These are phyloP conservation scores for Amanita rubescens DNA, from an alignment of 768 basidiomycete species.

Conservation along the genomic window DNA sequence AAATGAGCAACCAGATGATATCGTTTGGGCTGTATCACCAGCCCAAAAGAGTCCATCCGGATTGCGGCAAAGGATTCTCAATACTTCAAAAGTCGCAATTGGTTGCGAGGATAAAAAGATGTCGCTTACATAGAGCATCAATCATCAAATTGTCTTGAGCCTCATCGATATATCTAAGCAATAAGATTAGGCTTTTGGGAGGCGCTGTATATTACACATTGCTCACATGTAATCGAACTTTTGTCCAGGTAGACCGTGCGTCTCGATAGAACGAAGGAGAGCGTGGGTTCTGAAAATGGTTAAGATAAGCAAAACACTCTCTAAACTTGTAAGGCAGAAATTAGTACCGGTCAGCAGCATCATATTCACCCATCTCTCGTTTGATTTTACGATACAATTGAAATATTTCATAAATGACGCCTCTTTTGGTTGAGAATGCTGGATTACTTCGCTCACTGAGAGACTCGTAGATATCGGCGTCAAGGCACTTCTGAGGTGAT, in stretches of 20 bases:
- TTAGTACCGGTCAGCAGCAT: conserved; percentile 52
- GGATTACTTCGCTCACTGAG: conserved; percentile 47
- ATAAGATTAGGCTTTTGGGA: not conserved
- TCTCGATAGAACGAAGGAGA: conserved; percentile 31
- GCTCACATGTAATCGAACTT: conserved; percentile 52
- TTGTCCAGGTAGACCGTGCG: conserved; percentile 27
- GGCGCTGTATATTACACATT: not conserved
- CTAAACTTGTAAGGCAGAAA: not conserved
- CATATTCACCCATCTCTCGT: conserved; percentile 32
- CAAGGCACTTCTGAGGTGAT: conserved; percentile 30
- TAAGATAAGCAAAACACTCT: not conserved
- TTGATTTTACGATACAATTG: conserved; percentile 42
- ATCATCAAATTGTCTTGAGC: conserved; percentile 67
- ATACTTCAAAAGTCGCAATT: conserved; percentile 31
- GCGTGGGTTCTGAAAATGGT: conserved; percentile 38
- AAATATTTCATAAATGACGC: conserved; percentile 46
- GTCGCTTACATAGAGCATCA: conserved; percentile 44
- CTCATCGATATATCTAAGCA: conserved; percentile 60
- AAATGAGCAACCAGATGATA: conserved; percentile 66
- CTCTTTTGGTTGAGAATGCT: conserved; percentile 45
- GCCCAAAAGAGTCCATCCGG: conserved; percentile 70
- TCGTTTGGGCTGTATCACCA: conserved; percentile 76
- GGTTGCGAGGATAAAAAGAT: too few relatives aligned
- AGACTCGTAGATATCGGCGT: conserved; percentile 33
- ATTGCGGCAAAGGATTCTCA: conserved; percentile 56